These are phyloP conservation scores for Fusarium secorum DNA, from an alignment of 2,329 filamentous ascomycete species.

Conservation along the genomic window DNA sequence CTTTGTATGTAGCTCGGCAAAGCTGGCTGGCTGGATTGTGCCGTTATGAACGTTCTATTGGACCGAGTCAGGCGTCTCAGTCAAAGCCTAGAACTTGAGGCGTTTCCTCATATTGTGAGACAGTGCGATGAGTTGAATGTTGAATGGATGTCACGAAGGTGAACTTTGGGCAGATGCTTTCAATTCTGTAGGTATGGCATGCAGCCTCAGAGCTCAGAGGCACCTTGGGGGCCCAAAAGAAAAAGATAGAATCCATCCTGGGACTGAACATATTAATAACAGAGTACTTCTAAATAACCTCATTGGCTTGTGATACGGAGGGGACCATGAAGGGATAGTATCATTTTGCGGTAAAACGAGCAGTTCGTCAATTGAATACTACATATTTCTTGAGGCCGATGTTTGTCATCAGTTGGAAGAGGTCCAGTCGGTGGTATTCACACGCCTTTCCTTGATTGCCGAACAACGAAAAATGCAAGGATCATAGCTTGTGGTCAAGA, in stretches of 20 bases:
- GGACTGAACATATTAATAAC: neutral
- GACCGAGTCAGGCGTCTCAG: constrained; percentile 16
- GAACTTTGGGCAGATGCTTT: neutral
- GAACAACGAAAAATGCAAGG: constrained; percentile 17
- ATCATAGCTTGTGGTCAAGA: constrained; percentile 9
- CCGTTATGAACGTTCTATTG: constrained; percentile 15
- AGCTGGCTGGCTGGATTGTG: constrained; percentile 1
- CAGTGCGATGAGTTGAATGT: constrained; percentile 12
- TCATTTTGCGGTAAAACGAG: neutral
- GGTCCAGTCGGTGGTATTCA: neutral
- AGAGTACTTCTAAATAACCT: neutral
- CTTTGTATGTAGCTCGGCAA: constrained; percentile 10
- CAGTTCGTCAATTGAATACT: neutral
- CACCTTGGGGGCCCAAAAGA: neutral
- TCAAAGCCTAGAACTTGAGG: constrained; percentile 14
- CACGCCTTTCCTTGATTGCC: constrained; percentile 11
- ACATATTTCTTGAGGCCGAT: neutral
- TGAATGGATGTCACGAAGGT: neutral
- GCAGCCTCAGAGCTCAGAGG: constrained; percentile 17
- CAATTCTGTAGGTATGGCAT: constrained; percentile 20
- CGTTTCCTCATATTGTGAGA: constrained; percentile 30
- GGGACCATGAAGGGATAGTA: neutral
- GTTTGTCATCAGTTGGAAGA: neutral
- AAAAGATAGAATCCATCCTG: neutral
- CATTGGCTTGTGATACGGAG: neutral